Evolutionary conservation across 2,329 filamentous ascomycete species (phyloP).

Genomic region (Botrytis cinerea): DNA sequence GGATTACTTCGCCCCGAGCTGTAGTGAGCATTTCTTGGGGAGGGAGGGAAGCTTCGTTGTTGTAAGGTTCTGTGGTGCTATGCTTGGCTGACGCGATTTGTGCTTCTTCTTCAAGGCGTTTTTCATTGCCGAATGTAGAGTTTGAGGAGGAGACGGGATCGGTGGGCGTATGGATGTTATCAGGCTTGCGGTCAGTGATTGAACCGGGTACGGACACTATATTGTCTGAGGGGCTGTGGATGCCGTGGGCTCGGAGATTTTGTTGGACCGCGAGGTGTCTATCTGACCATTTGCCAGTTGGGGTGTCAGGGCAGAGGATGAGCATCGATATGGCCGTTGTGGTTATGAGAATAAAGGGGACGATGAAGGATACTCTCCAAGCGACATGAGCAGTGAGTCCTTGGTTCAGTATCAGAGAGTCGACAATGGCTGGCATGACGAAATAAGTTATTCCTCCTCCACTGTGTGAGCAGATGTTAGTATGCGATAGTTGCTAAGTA

Average conservation of each 20-base stretch:
- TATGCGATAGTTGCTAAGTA: not conserved
- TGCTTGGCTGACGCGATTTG: conserved; percentile 48
- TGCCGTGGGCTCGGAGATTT: conserved; percentile 49
- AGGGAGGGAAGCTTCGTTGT: conserved; percentile 50
- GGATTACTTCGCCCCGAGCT: conserved; percentile 53
- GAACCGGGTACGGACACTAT: conserved; percentile 39
- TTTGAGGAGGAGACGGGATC: not conserved
- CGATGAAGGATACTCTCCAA: conserved; percentile 83
- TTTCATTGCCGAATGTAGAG: conserved; percentile 40
- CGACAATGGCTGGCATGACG: conserved; percentile 86
- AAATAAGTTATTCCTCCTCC: conserved; percentile 93
- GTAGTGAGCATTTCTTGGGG: conserved; percentile 55
- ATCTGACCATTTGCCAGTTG: conserved; percentile 78
- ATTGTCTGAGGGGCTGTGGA: conserved; percentile 43
- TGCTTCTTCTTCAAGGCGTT: conserved; percentile 49
- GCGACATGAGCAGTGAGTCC: conserved; percentile 67
- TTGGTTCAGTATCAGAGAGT: conserved; percentile 64
- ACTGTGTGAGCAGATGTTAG: not conserved
- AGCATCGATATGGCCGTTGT: conserved; percentile 67
- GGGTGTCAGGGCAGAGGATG: conserved; percentile 76
- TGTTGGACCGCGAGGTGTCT: conserved; percentile 52
- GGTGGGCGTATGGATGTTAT: conserved; percentile 3
- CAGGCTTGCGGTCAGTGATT: conserved; percentile 31
- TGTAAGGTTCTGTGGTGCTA: conserved; percentile 29
- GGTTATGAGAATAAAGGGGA: conserved; percentile 77